Conservation (phyloP, 768 basidiomycete species). For the Xanthoconium stramineum region DNA sequence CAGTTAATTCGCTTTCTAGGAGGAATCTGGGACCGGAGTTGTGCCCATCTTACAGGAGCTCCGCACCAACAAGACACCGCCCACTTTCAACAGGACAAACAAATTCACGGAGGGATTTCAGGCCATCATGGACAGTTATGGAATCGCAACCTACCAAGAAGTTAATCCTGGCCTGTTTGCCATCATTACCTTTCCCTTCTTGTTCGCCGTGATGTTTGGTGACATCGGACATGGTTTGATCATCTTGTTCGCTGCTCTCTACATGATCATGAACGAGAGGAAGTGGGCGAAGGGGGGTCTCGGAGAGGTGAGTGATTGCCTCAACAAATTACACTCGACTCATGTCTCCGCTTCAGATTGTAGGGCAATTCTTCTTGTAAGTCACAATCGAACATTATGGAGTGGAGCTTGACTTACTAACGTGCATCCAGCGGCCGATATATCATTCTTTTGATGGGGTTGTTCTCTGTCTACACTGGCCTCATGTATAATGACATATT, state of each 20-base stretch:
- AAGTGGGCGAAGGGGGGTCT: conserved; percentile 70
- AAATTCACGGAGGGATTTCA: conserved; percentile 98
- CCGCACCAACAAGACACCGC: conserved; percentile 85
- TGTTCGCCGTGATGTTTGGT: conserved; percentile 99
- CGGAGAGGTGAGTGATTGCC: conserved; percentile 55
- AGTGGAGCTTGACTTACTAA: conserved; percentile 13
- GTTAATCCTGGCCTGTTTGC: conserved; percentile 96
- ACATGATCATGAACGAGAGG: conserved; percentile 87
- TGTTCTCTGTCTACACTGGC: conserved; percentile 94
- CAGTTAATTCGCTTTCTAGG: conserved; percentile 34
- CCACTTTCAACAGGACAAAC: conserved; percentile 92
- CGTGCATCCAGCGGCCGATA: conserved; percentile 78
- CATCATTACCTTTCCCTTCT: conserved; percentile 91
- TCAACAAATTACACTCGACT: conserved; percentile 6
- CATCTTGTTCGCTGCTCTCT: conserved; percentile 69
- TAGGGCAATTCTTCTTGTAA: conserved; percentile 89
- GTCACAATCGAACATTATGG: conserved; percentile 31
- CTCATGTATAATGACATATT: conserved; percentile 99
- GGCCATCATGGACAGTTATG: conserved; percentile 97
- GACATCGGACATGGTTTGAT: conserved; percentile 96
- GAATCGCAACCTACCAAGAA: conserved; percentile 92
- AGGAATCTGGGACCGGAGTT: conserved; percentile 89
- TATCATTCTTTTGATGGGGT: conserved; percentile 97
- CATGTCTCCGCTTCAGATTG: conserved; percentile 49
- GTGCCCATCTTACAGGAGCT: conserved; percentile 92